A percentile compares a stretch with the other conserved stretches of the same genome.
Evolutionary conservation across 73 alveolate species (phyloP).

Genomic region (Breviolum minutum): DNA sequence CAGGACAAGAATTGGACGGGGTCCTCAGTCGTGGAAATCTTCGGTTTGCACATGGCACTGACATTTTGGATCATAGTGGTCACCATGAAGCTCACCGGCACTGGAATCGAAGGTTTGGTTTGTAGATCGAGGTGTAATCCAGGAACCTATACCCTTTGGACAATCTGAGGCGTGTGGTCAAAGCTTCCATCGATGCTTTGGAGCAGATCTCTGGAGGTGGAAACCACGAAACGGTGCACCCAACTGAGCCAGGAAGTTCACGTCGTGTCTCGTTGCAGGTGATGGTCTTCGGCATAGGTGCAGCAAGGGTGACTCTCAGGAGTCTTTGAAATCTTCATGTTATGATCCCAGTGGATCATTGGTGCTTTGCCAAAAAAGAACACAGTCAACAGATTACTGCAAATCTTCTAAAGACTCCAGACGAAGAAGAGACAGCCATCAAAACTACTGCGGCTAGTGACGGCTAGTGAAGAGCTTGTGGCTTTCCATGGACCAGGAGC

Average conservation of each 20-base stretch:
- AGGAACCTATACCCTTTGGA: not conserved
- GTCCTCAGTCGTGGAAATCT: not conserved
- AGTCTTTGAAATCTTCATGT: not conserved
- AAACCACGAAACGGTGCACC: too few relatives aligned
- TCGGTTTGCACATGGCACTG: not conserved
- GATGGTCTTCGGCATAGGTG: slow-evolving; percentile 29
- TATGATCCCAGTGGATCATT: too few relatives aligned
- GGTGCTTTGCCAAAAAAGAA: too few relatives aligned
- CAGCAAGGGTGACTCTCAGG: not conserved
- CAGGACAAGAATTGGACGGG: slow-evolving; percentile 78
- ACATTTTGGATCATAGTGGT: too few relatives aligned
- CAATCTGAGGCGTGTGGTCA: slow-evolving; percentile 49
- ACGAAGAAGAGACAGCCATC: too few relatives aligned
- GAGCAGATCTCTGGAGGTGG: slow-evolving; percentile 83
- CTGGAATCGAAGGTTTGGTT: not conserved
- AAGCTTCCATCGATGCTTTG: slow-evolving; percentile 56
- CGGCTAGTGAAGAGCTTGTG: too few relatives aligned
- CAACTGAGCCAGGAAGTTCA: too few relatives aligned
- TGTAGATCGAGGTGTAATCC: not conserved
- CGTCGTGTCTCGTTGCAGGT: not conserved
- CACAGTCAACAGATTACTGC: too few relatives aligned
- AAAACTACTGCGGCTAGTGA: too few relatives aligned
- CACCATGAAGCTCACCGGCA: not conserved
- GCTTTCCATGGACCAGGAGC: not conserved
- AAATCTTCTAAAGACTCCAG: too few relatives aligned